Conservation (phyloP, 768 basidiomycete species). For the Lactarius sp. region DNA sequence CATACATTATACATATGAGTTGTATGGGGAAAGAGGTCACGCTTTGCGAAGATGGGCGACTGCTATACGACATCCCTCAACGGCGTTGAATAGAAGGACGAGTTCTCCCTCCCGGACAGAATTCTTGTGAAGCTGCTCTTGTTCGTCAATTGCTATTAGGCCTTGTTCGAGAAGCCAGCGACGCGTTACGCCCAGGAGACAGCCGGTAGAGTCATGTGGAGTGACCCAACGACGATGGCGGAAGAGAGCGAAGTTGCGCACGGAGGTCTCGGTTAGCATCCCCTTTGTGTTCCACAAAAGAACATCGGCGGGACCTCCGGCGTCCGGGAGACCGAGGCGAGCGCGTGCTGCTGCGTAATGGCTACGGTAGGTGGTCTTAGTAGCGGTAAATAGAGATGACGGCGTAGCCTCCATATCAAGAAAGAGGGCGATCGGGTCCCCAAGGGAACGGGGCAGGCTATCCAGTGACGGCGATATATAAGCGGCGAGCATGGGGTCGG, state of each 20-base stretch:
- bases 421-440: slow-evolving; percentile 41
- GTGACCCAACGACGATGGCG: slow-evolving; percentile 59
- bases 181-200: slow-evolving; percentile 67
- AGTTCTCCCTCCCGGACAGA: slow-evolving; percentile 47
- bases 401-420: slow-evolving; percentile 54
- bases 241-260: slow-evolving; percentile 68
- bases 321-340: slow-evolving; percentile 41
- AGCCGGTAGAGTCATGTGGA: slow-evolving; percentile 54
- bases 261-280: slow-evolving; percentile 58
- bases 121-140: slow-evolving; percentile 28
- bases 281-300: slow-evolving; percentile 52
- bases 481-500: slow-evolving; percentile 20
- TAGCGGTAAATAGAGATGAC: slow-evolving; percentile 52
- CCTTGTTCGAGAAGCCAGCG: slow-evolving; percentile 62
- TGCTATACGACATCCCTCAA: slow-evolving; percentile 61
- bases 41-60: slow-evolving; percentile 3
- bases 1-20: neutral
- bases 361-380: slow-evolving; percentile 65
- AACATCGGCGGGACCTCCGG: slow-evolving; percentile 43
- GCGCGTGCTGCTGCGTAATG: slow-evolving; percentile 61
- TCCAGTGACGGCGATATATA: slow-evolving; percentile 37
- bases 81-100: slow-evolving; percentile 68
- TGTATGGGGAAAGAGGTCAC: neutral
- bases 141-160: slow-evolving; percentile 41
- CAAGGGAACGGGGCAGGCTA: slow-evolving; percentile 24